Evolutionary conservation across 164 flowering plant genomes (phyloP).

Genomic region (Liquidambar formosana): DNA sequence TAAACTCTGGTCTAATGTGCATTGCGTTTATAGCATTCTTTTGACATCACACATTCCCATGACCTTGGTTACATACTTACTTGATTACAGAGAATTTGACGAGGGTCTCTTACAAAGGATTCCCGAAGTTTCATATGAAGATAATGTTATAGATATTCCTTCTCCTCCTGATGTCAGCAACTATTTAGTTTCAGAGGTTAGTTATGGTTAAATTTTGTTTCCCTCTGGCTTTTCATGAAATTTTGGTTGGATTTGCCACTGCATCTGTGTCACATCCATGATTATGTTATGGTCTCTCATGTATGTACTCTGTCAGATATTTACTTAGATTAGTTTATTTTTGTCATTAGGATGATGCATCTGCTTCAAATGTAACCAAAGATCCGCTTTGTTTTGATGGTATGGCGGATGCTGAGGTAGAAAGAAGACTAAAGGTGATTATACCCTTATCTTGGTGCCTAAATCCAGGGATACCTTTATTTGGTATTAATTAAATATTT

Average conservation of each 20-base stretch:
- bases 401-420: conserved; percentile 84
- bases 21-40: neutral
- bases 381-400: conserved; percentile 79
- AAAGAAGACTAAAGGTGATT: conserved; percentile 79
- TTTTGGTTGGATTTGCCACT: neutral
- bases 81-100: conserved; percentile 83
- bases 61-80: no score
- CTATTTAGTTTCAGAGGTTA: conserved; percentile 85
- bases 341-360: conserved; percentile 64
- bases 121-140: conserved; percentile 71
- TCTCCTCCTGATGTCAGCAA: conserved; percentile 95
- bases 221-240: neutral
- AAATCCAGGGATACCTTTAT: neutral
- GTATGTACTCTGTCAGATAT: no score
- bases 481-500: neutral
- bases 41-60: conserved; percentile 17
- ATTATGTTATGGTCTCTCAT: neutral
- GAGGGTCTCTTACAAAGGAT: conserved; percentile 76
- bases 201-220: conserved; percentile 7
- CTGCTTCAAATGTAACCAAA: conserved; percentile 62
- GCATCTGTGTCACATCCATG: neutral
- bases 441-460: neutral
- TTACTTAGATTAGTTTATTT: neutral
- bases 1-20: neutral
- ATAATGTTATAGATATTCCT: conserved; percentile 57